phyloP scores from a whole-genome alignment of 2,329 filamentous ascomycete genomes.

The Diaporthe citriasiana region DNA sequence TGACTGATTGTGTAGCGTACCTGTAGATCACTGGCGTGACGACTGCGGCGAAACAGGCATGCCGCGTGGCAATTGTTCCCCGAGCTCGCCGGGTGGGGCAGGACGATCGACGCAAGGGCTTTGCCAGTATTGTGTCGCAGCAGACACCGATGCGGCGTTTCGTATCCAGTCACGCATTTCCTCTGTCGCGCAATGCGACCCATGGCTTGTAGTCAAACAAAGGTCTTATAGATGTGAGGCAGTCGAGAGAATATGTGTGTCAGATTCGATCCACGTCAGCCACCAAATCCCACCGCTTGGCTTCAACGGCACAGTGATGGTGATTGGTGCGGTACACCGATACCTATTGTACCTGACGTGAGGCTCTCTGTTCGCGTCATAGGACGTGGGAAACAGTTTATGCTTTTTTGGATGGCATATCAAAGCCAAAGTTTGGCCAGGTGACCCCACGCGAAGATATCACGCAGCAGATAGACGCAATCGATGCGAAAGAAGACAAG shows the following conservation, averaged over 20 bases:
- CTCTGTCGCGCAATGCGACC: constrained; percentile 18
- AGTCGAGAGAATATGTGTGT: constrained; percentile 8
- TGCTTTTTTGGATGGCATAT: constrained; percentile 4
- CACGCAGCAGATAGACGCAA: background rate
- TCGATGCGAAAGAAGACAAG: background rate
- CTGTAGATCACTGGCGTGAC: constrained; percentile 30
- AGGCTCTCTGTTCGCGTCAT: constrained; percentile 32
- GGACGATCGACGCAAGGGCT: background rate
- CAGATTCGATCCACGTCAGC: constrained; percentile 26
- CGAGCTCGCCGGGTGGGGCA: constrained; percentile 8
- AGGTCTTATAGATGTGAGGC: constrained; percentile 23
- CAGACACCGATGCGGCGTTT: background rate
- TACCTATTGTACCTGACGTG: constrained; percentile 19
- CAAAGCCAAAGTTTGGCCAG: background rate
- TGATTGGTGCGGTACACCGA: constrained; percentile 19
- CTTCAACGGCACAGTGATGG: background rate
- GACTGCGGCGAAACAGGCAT: constrained; percentile 15
- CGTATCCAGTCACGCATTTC: background rate
- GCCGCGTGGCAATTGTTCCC: constrained; percentile 11
- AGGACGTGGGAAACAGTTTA: background rate
- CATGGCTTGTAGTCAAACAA: background rate
- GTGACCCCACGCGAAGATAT: background rate
- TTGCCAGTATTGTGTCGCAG: background rate
- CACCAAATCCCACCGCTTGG: constrained; percentile 26
- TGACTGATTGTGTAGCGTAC: constrained; percentile 30